Conservation (phyloP, 2,329 filamentous ascomycete species). For the Pseudogymnoascus sp. region DNA sequence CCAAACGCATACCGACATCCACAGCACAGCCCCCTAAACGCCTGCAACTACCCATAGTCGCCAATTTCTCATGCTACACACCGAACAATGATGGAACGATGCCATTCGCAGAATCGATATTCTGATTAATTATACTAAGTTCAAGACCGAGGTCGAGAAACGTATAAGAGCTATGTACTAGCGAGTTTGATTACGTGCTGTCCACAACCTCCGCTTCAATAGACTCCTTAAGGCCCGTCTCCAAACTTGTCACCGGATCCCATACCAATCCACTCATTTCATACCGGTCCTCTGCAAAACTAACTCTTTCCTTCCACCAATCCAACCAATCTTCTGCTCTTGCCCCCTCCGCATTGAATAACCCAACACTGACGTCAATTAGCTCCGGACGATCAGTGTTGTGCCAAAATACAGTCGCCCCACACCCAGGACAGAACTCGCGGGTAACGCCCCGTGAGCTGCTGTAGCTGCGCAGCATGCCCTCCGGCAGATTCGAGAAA, state of each 20-base stretch:
- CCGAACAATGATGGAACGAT: too few species aligned
- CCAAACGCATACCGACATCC: neutral
- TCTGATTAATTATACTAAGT: too few species aligned
- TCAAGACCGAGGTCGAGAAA: too few species aligned
- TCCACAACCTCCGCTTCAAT: too few species aligned
- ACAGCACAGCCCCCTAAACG: too few species aligned
- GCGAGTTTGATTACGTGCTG: too few species aligned
- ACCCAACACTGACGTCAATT: slow-evolving; percentile 57
- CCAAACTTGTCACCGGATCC: neutral
- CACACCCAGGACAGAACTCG: slow-evolving; percentile 56
- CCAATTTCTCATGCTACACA: neutral
- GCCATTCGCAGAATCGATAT: too few species aligned
- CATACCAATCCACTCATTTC: neutral
- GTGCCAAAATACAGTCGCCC: slow-evolving; percentile 59
- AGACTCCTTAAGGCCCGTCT: neutral
- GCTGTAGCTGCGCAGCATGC: slow-evolving; percentile 44
- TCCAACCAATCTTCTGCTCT: slow-evolving; percentile 53
- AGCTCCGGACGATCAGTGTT: slow-evolving; percentile 45
- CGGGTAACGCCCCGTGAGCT: slow-evolving; percentile 48
- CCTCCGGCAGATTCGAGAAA: slow-evolving; percentile 27
- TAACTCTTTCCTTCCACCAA: slow-evolving; percentile 53
- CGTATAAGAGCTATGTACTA: too few species aligned
- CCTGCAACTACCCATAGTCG: neutral
- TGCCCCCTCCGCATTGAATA: slow-evolving; percentile 47
- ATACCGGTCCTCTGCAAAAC: slow-evolving; percentile 37